A percentile compares a stretch with the other conserved stretches of the same genome.
Conservation (phyloP, 768 basidiomycete species). For the Tylopilus rubrobrunneus region DNA sequence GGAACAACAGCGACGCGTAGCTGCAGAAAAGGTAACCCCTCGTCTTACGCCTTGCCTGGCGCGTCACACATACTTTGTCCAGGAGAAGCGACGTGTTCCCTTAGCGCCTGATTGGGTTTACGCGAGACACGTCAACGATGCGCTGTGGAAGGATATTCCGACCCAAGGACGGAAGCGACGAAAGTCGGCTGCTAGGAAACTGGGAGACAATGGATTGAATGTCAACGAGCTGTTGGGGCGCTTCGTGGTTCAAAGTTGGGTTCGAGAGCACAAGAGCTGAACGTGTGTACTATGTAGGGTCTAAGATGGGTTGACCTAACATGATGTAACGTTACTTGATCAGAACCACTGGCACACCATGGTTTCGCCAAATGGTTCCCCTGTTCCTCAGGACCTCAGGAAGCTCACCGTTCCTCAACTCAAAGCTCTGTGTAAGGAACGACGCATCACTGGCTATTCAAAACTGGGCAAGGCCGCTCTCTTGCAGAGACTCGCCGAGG, state of each 20-base stretch:
- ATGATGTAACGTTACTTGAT: not conserved
- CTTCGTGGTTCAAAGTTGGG: slow-evolving; percentile 15
- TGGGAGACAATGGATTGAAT: slow-evolving; percentile 13
- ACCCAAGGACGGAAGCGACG: slow-evolving; percentile 9
- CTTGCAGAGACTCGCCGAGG: slow-evolving; percentile 41
- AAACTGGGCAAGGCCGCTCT: slow-evolving; percentile 60
- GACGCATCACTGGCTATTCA: slow-evolving; percentile 57
- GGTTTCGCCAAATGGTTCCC: not conserved
- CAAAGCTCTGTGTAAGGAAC: slow-evolving; percentile 65
- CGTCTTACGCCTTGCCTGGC: not conserved
- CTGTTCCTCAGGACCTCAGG: slow-evolving; percentile 13
- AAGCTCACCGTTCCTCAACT: slow-evolving; percentile 60
- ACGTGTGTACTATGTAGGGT: not conserved
- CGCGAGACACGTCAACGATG: slow-evolving; percentile 17
- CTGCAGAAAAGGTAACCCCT: slow-evolving; percentile 14
- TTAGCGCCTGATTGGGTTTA: slow-evolving; percentile 26
- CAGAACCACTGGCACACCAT: slow-evolving; percentile 1
- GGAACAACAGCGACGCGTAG: slow-evolving; percentile 17
- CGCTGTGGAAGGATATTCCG: slow-evolving; percentile 12
- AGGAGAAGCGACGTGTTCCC: slow-evolving; percentile 13
- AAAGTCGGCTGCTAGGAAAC: slow-evolving; percentile 12
- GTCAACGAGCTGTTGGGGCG: slow-evolving; percentile 15
- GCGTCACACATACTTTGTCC: not conserved
- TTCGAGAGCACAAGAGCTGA: slow-evolving; percentile 10
- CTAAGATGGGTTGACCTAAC: too few species aligned